Evolutionary conservation across 352 stramenopile species (phyloP), one percentile per base, ranked within the genome.

Genomic region (Phytophthora multivora): DNA sequence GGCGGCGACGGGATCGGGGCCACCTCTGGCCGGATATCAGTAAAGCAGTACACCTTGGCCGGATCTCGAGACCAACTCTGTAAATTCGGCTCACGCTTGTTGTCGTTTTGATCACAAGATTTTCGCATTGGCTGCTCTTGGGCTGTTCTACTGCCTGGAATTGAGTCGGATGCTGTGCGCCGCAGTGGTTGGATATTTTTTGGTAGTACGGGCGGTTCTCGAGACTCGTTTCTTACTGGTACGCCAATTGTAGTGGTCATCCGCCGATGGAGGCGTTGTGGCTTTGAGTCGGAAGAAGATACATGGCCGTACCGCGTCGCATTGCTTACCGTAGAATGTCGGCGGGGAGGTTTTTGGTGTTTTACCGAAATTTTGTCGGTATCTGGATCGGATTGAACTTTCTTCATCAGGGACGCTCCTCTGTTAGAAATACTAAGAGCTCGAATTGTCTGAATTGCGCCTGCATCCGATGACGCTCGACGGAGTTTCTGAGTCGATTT

Each of bases 11-110:
- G 21, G 21, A 23, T 23, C 21, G 21, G 18, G 3, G 18, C 31
- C 4, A 19, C 16, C 15, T 54, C 46, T 25, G 53, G 53, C 10
- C 47, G 53, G 15, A 59, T n/a, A 42, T 69, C 61, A 1, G 31
- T 41, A 6, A 64, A 54, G 12, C 61, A 65, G 11, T 60, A 60
- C 13, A 65, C 54, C 31, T 69, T 65, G 19, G 47, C 26, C 10
- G 54, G 46, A 46, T 45, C 61, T 51, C 61, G 61, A 50, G 46
- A 13, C 61, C 61, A 69, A 13, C 48, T 69, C 18, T 60, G 42
- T 16, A 31, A 28, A 38, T 38, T 43, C 31, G 35, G 26, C 12
- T 47, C 35, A 3, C 28, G 2, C 21, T 23, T 21, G 28, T 0
- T 36, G 25, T 25, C 9, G 39, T 45, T 25, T 51, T 13, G 4